phyloP scores from a whole-genome alignment of 768 basidiomycete species.

The Lactifluus subvellereus region DNA sequence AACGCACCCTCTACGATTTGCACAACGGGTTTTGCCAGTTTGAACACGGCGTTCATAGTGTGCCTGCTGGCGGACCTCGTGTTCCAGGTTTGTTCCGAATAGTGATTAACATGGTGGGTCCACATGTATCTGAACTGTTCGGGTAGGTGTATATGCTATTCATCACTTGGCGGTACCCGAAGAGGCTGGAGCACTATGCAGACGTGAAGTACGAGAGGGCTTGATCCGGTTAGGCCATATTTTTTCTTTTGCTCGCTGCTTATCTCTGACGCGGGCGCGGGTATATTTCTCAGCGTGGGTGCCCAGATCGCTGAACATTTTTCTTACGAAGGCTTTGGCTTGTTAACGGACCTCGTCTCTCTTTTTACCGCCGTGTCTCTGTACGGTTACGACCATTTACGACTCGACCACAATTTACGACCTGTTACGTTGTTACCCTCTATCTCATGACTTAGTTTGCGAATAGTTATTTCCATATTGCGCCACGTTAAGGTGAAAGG shows the following conservation, averaged over 20 bases:
- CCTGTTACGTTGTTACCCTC: slow-evolving; percentile 19
- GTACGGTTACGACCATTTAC: slow-evolving; percentile 29
- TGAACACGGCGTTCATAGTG: slow-evolving; percentile 62
- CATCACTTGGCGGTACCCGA: slow-evolving; percentile 68
- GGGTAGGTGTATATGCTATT: slow-evolving; percentile 69
- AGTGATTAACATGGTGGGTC: slow-evolving; percentile 18
- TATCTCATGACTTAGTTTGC: slow-evolving; percentile 18
- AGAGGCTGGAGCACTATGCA: slow-evolving; percentile 60
- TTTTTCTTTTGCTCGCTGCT: not conserved
- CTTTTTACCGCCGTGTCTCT: slow-evolving; percentile 29
- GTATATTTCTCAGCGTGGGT: not conserved
- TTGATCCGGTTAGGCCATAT: slow-evolving; percentile 45
- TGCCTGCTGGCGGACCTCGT: slow-evolving; percentile 56
- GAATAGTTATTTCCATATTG: slow-evolving; percentile 15
- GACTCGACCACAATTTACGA: slow-evolving; percentile 28
- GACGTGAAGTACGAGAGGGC: slow-evolving; percentile 54
- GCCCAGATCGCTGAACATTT: not conserved
- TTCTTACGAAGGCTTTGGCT: slow-evolving; percentile 24
- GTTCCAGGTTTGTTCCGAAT: slow-evolving; percentile 48
- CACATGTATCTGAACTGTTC: slow-evolving; percentile 14
- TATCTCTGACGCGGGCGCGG: slow-evolving; percentile 32
- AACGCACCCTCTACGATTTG: slow-evolving; percentile 54
- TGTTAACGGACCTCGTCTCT: slow-evolving; percentile 31
- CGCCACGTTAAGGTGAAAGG: slow-evolving; percentile 14
- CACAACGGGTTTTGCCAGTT: slow-evolving; percentile 48